Conservation (phyloP, 257 asterid species). For the Striga asiatica region DNA sequence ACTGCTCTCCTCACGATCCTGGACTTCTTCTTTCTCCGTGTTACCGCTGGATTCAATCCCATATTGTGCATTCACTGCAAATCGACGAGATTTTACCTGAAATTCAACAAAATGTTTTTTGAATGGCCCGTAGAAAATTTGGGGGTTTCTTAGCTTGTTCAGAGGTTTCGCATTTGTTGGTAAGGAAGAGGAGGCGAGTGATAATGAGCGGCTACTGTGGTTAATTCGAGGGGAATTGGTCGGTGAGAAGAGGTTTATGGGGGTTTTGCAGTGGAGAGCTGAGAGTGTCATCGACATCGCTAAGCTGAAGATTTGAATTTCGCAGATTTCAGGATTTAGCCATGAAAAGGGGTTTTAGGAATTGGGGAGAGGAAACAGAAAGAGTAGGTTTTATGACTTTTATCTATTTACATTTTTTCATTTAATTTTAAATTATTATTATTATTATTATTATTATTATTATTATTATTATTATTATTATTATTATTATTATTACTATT, state of each 20-base stretch:
- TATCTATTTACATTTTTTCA: too few relatives aligned
- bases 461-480: too few relatives aligned
- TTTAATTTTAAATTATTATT: too few relatives aligned
- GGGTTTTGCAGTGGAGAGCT: constrained; percentile 25
- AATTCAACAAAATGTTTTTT: constrained; percentile 15
- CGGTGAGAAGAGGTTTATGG: constrained; percentile 16
- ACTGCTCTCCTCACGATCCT: constrained; percentile 55
- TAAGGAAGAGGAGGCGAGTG: constrained; percentile 13
- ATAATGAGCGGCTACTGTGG: constrained; percentile 7
- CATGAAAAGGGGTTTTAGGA: constrained; percentile 9
- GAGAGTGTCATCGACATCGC: constrained; percentile 41
- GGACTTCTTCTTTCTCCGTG: constrained; percentile 32
- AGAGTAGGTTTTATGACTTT: too few relatives aligned
- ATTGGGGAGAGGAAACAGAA: background rate
- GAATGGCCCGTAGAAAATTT: constrained; percentile 19
- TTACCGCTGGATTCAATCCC: constrained; percentile 19
- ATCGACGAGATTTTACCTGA: constrained; percentile 23
- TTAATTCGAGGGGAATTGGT: constrained; percentile 13
- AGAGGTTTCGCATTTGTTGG: constrained; percentile 16
- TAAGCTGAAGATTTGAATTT: background rate
- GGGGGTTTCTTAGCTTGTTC: constrained; percentile 18
- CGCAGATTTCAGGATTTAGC: constrained; percentile 15
- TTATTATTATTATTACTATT: too few relatives aligned
- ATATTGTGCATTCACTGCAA: constrained; percentile 30
- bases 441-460: too few relatives aligned